Base-by-base conservation (phyloP, 176 grass and related monocot species). In the Carex kokanica region DNA sequence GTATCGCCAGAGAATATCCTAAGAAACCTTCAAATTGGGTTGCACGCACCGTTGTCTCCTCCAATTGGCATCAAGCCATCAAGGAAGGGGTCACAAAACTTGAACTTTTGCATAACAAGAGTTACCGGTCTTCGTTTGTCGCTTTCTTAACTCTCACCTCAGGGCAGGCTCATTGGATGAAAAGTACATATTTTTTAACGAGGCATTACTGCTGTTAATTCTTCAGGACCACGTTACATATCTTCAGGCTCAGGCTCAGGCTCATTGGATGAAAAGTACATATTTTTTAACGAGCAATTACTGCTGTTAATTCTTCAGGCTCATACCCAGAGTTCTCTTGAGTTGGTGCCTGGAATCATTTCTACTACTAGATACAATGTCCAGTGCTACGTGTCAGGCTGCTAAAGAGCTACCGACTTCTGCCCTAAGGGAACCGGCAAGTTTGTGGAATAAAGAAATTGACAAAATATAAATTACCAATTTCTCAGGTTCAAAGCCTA, bases 121-220 rank as follows among this genome's bases (percentile, higher is more conserved):
- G 16, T 64, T 63, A 63, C n/a, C 15, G 40, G 60, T 63, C 54
- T 40, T 20, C 52, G 2, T 62, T 24, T 62, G 54, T 81, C 59
- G 64, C 31, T 60, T 63, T 1, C 41, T 81, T 65, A 23, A 31
- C n/a, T 81, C 60, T 81, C 57, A 45, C 40, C 79, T 81, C n/a
- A n/a, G n/a, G n/a, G n/a, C n/a, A n/a, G n/a, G n/a, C n/a, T n/a
- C 59, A 63, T 81, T 81, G 16, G 56, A 81, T 81, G 41, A 81
- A 64, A 81, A 64, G 52, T 60, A 53, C 71, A 52, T 15, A 15
- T 74, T 47, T 74, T 74, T 24, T 74, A 73, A 74, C 16, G 6
- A 20, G 2, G 34, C 43, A 59, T 80, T 60, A 81, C 17, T 62
- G n/a, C 36, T 49, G 40, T 41, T 75, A 47, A 47, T 49, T 71